phyloP scores from a whole-genome alignment of 441 rosid species.

The Erodium moschatum region DNA sequence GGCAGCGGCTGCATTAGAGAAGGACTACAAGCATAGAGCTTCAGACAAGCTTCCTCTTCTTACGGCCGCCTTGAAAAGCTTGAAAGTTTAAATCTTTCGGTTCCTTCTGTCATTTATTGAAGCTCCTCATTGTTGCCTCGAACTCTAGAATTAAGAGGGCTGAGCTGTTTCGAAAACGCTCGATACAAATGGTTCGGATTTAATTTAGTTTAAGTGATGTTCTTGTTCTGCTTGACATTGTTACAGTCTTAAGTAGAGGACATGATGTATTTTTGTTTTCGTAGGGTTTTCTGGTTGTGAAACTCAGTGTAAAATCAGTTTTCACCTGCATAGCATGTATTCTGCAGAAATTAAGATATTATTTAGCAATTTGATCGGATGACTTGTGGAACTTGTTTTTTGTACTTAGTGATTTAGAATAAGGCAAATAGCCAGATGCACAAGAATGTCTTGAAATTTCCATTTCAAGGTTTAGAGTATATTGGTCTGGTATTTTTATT shows the following conservation, averaged over 20 bases:
- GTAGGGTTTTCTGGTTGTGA: neutral
- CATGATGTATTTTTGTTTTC: neutral
- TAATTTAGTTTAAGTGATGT: neutral
- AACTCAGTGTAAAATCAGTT: neutral
- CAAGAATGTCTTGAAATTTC: no score
- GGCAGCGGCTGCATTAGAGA: conserved; percentile 64
- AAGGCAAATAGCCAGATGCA: no score
- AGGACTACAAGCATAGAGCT: conserved; percentile 75
- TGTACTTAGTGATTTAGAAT: no score
- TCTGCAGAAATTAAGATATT: neutral
- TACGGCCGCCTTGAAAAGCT: conserved; percentile 51
- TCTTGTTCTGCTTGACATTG: neutral
- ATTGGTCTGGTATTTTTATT: no score
- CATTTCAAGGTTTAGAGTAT: no score
- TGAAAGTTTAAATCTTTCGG: conserved; percentile 34
- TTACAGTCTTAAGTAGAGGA: neutral
- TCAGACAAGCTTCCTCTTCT: conserved; percentile 57
- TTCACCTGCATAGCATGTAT: neutral
- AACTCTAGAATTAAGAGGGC: no score
- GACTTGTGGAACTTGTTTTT: no score
- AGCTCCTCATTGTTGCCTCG: neutral
- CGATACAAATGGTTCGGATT: neutral
- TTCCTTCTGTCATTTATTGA: neutral
- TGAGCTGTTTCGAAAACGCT: no score
- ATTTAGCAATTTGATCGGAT: no score